Evolutionary conservation across 345 rosid species (phyloP).

Genomic region (Populus euphratica): DNA sequence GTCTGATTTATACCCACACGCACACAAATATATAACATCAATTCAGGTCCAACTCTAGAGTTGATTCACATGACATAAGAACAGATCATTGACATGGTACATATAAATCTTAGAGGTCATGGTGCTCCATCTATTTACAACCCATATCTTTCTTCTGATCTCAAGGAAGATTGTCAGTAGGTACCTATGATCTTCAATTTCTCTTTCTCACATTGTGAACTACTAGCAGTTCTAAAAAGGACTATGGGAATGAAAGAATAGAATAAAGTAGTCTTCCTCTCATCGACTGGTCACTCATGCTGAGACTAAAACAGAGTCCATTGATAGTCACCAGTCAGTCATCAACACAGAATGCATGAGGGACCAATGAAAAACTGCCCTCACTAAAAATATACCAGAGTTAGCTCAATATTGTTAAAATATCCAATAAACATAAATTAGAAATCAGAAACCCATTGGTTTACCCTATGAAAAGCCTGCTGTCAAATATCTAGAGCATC

Average conservation of each 20-base stretch:
- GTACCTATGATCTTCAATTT: no score
- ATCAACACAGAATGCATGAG: background rate
- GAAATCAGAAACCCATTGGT: background rate
- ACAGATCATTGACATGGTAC: background rate
- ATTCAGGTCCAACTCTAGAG: background rate
- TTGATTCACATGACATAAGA: background rate
- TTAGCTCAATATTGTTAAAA: background rate
- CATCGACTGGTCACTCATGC: no score
- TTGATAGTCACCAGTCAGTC: background rate
- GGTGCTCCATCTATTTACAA: background rate
- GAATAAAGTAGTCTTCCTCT: no score
- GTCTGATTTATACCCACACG: background rate
- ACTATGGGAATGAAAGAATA: no score
- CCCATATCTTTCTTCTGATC: background rate
- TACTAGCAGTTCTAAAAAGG: no score
- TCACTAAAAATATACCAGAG: background rate
- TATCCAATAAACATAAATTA: background rate
- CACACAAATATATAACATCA: background rate
- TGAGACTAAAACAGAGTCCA: background rate
- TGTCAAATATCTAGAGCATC: background rate
- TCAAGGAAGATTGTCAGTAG: no score
- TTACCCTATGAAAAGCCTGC: background rate
- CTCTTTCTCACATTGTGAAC: no score
- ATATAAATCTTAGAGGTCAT: background rate
- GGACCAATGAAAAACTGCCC: background rate